These are phyloP conservation scores for Lachnellula arida DNA, from an alignment of 2,329 filamentous ascomycete genomes.

Conservation along the genomic window DNA sequence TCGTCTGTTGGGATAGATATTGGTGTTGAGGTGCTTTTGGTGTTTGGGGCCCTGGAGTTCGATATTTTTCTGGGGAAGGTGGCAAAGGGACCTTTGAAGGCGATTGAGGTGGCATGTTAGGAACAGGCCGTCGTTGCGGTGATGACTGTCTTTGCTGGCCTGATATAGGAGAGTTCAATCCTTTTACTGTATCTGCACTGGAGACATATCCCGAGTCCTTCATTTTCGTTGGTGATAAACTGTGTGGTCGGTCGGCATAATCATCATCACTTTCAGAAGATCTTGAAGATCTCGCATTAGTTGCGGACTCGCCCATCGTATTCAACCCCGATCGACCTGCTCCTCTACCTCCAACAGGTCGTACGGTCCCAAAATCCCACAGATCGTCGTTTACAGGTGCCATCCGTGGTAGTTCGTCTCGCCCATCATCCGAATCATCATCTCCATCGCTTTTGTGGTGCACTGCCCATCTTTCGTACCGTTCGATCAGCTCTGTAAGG, in stretches of 20 bases:
- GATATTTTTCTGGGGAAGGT: slow-evolving; percentile 49
- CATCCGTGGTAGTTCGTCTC: slow-evolving; percentile 39
- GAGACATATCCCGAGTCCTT: slow-evolving; percentile 34
- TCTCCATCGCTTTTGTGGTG: slow-evolving; percentile 68
- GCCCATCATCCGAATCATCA: slow-evolving; percentile 53
- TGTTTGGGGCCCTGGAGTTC: slow-evolving; percentile 39
- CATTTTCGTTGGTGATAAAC: slow-evolving; percentile 49
- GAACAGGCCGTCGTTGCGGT: slow-evolving; percentile 54
- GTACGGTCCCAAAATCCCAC: slow-evolving; percentile 97
- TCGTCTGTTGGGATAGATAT: slow-evolving; percentile 36
- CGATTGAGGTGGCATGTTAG: slow-evolving; percentile 36
- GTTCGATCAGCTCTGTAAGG: slow-evolving; percentile 89
- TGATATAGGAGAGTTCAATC: slow-evolving; percentile 36
- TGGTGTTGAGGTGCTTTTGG: slow-evolving; percentile 46
- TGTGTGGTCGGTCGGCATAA: slow-evolving; percentile 48
- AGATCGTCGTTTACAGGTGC: slow-evolving; percentile 70
- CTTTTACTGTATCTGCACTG: slow-evolving; percentile 51
- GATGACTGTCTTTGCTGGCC: slow-evolving; percentile 53
- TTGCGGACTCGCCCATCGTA: slow-evolving; percentile 73
- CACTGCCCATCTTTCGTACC: slow-evolving; percentile 81
- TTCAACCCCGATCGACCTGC: slow-evolving; percentile 57
- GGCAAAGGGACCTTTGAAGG: slow-evolving; percentile 59
- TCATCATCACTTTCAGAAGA: slow-evolving; percentile 46
- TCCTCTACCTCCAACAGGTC: slow-evolving; percentile 67
- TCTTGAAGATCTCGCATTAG: slow-evolving; percentile 65